Evolutionary conservation across 2,329 filamentous ascomycete species (phyloP), one percentile per base, ranked within the genome.

Genomic region (Plectosphaerella sp.): DNA sequence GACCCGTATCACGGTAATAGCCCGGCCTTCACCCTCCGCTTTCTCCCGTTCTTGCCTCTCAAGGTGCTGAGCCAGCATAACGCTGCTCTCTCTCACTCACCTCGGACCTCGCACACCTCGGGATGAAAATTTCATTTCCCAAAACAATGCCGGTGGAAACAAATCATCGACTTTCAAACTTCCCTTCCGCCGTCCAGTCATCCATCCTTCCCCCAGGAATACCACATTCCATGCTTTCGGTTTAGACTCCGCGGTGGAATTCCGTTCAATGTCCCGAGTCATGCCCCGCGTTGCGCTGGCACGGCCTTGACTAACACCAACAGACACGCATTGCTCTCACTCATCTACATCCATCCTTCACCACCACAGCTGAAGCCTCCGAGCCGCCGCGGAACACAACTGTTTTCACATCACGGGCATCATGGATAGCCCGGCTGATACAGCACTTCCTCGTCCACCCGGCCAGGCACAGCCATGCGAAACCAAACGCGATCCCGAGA

Each of bases 401-500:
- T 22, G 5, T 22, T 22, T 22, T 22, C 22, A 22, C 5, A 22
- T 22, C 22, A 22, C 22, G 22, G 5, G 3, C 22, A 22, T 22
- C 22, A 22, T 22, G 22, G 22, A 22, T 22, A 22, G 5, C 22
- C 22, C 22, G 22, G 22, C 22, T 22, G 5, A 22, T 22, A 22
- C 22, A 22, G 3, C 22, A 22, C 22, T 22, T 22, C 22, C 22
- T 22, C 22, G 22, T 22, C 22, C 22, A 22, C 22, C 22, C 18
- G 16, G 35, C 8, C 15, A 6, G 15, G 5, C 39, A 35, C 25
- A 15, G 48, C 36, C 33, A 28, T 36, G 22, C 22, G 22, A 14
- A 59, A 70, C 59, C 55, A 3, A 3, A 33, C 28, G 28, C 28
- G 28, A 33, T 33, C 28, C 28, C 28, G 28, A 33, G 28, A 33